phyloP scores from a whole-genome alignment of 1,284 basidiomycete species.

The Cutaneotrichosporon sp. region DNA sequence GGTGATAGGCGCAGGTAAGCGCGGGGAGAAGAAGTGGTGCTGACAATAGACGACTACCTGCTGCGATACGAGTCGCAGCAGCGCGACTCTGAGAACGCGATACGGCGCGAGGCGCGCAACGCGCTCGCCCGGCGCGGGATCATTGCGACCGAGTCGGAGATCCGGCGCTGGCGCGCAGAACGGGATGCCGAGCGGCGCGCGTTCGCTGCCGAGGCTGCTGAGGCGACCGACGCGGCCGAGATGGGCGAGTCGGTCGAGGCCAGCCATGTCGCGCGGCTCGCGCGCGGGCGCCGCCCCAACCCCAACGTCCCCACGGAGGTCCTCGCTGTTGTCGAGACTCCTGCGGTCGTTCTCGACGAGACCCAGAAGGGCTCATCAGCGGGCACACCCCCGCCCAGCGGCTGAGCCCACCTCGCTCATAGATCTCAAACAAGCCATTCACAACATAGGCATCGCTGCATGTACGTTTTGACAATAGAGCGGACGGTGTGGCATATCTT shows the following conservation, averaged over 20 bases:
- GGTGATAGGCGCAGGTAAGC: slow-evolving; percentile 56
- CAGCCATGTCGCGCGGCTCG: slow-evolving; percentile 7
- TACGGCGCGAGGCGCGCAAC: slow-evolving; percentile 66
- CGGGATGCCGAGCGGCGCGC: slow-evolving; percentile 36
- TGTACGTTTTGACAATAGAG: no score
- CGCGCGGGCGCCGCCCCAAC: background rate
- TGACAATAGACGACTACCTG: slow-evolving; percentile 60
- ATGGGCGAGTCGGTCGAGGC: slow-evolving; percentile 5
- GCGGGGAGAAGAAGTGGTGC: background rate
- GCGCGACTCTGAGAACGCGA: slow-evolving; percentile 60
- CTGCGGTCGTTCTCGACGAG: background rate
- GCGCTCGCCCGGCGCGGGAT: slow-evolving; percentile 62
- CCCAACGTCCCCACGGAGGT: background rate
- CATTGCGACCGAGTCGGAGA: slow-evolving; percentile 74
- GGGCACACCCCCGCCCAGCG: no score
- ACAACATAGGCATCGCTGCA: no score
- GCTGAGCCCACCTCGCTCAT: no score
- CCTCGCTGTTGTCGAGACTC: background rate
- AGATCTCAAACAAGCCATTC: no score
- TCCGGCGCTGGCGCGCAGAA: slow-evolving; percentile 66
- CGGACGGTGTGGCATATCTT: no score
- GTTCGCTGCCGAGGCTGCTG: background rate
- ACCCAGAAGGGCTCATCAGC: background rate
- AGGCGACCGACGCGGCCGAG: slow-evolving; percentile 7
- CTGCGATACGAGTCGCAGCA: slow-evolving; percentile 63